These are phyloP conservation scores for Panaeolus papilionaceus DNA, from an alignment of 768 basidiomycete species.

Conservation along the genomic window DNA sequence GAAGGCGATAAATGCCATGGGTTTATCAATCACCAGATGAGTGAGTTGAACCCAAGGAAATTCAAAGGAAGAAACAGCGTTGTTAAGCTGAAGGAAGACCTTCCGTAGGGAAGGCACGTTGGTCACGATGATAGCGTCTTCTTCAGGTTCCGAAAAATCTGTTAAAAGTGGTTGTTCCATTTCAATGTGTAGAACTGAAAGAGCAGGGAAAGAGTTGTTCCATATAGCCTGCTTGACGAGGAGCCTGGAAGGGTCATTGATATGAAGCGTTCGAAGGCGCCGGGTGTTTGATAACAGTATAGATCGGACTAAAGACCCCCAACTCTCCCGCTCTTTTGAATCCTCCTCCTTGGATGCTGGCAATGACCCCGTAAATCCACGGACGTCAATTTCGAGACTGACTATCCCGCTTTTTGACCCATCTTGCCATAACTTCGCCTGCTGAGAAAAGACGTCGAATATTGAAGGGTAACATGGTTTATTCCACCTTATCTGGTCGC, in stretches of 20 bases:
- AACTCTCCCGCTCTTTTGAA: not conserved
- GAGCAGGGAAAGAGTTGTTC: not conserved
- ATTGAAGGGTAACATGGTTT: constrained; percentile 4
- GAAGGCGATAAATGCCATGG: not conserved
- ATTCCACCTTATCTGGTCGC: constrained; percentile 4
- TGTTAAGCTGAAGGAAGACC: constrained; percentile 2
- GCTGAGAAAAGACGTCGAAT: constrained; percentile 2
- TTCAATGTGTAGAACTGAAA: constrained; percentile 7
- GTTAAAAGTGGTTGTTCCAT: not conserved
- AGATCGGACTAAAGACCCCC: not conserved
- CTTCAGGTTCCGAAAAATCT: not conserved
- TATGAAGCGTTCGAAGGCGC: constrained; percentile 1
- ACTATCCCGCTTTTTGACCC: constrained; percentile 14
- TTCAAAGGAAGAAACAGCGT: not conserved
- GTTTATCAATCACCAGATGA: constrained; percentile 10
- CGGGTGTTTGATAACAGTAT: constrained; percentile 4
- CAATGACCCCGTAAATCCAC: constrained; percentile 5
- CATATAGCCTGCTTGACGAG: constrained; percentile 2
- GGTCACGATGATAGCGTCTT: not conserved
- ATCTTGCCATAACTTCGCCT: constrained; percentile 7
- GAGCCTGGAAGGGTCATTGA: constrained; percentile 3
- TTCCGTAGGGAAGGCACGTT: not conserved
- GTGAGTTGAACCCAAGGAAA: constrained; percentile 4
- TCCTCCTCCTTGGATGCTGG: not conserved
- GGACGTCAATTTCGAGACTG: constrained; percentile 14